A percentile compares a stretch with the other conserved stretches of the same genome.
Conservation (phyloP, 495 filamentous ascomycete genomes). For the Ramalina peruviana region DNA sequence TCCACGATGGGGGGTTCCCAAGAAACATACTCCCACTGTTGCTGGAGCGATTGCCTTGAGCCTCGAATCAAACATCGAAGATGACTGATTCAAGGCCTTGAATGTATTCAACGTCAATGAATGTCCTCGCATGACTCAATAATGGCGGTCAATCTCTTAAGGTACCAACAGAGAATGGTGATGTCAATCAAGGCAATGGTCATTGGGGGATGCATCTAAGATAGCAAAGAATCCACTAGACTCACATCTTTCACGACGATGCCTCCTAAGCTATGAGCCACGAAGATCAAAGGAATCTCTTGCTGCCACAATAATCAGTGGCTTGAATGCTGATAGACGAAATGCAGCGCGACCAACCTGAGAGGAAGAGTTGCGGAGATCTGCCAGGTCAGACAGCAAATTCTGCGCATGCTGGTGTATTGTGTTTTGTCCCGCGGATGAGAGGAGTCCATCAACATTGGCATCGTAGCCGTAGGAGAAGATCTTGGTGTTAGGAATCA, state of each 20-base stretch:
- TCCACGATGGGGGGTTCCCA: conserved; percentile 24
- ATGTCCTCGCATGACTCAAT: too few species aligned
- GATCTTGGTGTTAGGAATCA: conserved; percentile 47
- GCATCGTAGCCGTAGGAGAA: conserved; percentile 78
- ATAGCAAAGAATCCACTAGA: conserved; percentile 26
- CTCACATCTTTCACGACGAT: conserved; percentile 7
- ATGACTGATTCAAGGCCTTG: background rate
- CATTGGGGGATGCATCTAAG: conserved; percentile 47
- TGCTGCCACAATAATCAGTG: too few species aligned
- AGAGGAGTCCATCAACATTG: conserved; percentile 49
- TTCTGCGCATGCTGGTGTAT: conserved; percentile 72
- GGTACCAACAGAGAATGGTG: conserved; percentile 52
- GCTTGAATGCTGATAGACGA: too few species aligned
- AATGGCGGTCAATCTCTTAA: background rate
- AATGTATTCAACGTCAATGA: too few species aligned
- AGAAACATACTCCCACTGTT: conserved; percentile 16
- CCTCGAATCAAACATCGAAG: conserved; percentile 37
- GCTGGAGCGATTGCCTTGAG: conserved; percentile 69
- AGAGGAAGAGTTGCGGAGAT: conserved; percentile 19
- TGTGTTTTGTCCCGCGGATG: conserved; percentile 50
- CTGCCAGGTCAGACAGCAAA: conserved; percentile 44
- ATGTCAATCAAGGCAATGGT: conserved; percentile 43
- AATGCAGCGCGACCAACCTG: too few species aligned
- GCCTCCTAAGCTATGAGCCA: conserved; percentile 16
- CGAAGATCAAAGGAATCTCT: conserved; percentile 11